A percentile compares a stretch with the other conserved stretches of the same genome.
phyloP scores from a whole-genome alignment of 305 asterid species.

The Fraxinus albicans region DNA sequence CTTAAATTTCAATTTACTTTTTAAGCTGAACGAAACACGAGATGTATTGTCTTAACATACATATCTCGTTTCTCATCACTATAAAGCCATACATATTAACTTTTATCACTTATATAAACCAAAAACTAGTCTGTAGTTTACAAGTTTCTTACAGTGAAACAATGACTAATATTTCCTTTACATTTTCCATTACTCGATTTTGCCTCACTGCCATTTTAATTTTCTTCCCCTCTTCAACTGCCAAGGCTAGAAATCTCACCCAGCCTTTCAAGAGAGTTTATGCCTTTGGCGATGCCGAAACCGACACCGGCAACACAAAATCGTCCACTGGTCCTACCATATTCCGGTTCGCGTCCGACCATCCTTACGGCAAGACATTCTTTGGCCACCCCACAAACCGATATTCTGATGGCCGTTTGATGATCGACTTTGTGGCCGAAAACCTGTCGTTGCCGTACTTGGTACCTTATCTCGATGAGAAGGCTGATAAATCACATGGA shows the following conservation, averaged over 20 bases:
- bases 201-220: not conserved
- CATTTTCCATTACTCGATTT: slow-evolving; percentile 13
- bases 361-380: slow-evolving; percentile 66
- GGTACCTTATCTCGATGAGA: slow-evolving; percentile 42
- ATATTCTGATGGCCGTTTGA: slow-evolving; percentile 64
- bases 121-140: not conserved
- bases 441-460: slow-evolving; percentile 47
- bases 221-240: not conserved
- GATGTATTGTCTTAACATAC: not conserved
- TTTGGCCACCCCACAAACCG: slow-evolving; percentile 69
- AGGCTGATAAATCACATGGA: slow-evolving; percentile 31
- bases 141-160: not conserved
- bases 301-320: slow-evolving; percentile 69
- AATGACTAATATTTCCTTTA: slow-evolving; percentile 10
- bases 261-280: slow-evolving; percentile 36
- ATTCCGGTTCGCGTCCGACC: slow-evolving; percentile 42
- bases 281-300: slow-evolving; percentile 62
- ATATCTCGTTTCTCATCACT: no score
- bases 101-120: no score
- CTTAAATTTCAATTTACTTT: no score
- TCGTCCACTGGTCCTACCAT: slow-evolving; percentile 48
- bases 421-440: slow-evolving; percentile 52
- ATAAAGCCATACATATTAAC: no score
- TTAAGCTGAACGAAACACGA: no score
- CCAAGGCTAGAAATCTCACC: not conserved